These are phyloP conservation scores for Podospora conica DNA, from an alignment of 495 filamentous ascomycete genomes.

Conservation along the genomic window DNA sequence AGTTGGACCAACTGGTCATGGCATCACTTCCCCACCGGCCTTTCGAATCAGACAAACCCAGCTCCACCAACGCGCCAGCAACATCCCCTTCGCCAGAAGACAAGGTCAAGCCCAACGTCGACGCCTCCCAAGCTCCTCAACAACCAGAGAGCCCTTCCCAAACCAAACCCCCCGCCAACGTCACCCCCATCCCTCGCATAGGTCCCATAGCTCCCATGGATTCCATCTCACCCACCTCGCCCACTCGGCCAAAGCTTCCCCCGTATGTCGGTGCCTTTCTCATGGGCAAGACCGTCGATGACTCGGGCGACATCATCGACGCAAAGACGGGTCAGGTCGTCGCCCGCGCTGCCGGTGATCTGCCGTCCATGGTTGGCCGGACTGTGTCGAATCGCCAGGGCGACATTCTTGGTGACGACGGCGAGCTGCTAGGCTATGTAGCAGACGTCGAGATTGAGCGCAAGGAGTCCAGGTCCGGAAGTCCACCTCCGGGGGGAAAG, in stretches of 20 bases:
- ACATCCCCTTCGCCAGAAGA: background rate
- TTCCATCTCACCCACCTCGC: conserved; percentile 8
- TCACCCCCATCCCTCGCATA: conserved; percentile 30
- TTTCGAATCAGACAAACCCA: background rate
- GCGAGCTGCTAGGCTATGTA: conserved; percentile 44
- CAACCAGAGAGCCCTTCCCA: conserved; percentile 3
- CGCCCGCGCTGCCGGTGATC: conserved; percentile 40
- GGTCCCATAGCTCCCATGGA: conserved; percentile 13
- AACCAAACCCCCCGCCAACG: conserved; percentile 25
- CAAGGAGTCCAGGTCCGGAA: conserved; percentile 4
- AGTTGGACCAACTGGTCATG: background rate
- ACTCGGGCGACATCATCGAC: conserved; percentile 74
- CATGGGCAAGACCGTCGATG: conserved; percentile 64
- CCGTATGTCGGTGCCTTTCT: conserved; percentile 49
- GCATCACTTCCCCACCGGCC: background rate
- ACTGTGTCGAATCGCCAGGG: conserved; percentile 36
- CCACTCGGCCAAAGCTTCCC: conserved; percentile 22
- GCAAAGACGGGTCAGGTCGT: conserved; percentile 36
- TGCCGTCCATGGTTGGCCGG: conserved; percentile 42
- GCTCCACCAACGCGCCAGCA: background rate
- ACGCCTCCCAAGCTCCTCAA: conserved; percentile 1
- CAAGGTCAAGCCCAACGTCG: background rate
- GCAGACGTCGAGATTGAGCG: conserved; percentile 35
- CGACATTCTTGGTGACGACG: conserved; percentile 40
- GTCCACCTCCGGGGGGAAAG: background rate